These are phyloP conservation scores for Blastocystis sp. DNA, from an alignment of 352 stramenopile species.

Conservation along the genomic window DNA sequence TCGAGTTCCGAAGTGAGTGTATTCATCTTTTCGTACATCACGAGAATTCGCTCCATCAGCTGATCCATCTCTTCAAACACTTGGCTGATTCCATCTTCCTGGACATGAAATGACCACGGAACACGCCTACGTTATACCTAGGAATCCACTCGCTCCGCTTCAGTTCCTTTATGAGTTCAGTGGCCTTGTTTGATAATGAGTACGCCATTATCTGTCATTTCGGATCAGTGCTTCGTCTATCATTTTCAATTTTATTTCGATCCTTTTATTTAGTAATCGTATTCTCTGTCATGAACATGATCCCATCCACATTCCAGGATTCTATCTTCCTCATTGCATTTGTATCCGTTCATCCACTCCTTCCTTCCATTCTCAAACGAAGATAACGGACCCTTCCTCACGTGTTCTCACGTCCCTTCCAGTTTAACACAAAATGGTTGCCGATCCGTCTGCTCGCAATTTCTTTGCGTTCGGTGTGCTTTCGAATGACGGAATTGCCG, in stretches of 20 bases:
- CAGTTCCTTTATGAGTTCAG: constrained; percentile 35
- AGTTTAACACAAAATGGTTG: too few species aligned
- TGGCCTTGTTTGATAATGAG: constrained; percentile 12
- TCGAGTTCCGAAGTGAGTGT: neutral
- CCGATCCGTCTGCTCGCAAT: neutral
- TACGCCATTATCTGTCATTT: neutral
- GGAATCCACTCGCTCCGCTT: constrained; percentile 43
- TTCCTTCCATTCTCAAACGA: too few species aligned
- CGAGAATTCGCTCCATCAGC: neutral
- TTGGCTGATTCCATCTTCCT: constrained; percentile 36
- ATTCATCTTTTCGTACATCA: constrained; percentile 24
- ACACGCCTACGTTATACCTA: neutral
- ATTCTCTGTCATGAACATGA: too few species aligned
- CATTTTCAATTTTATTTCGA: neutral
- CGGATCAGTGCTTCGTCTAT: neutral
- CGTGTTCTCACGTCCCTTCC: too few species aligned
- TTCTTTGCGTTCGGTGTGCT: constrained; percentile 17
- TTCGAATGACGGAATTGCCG: neutral
- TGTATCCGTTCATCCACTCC: too few species aligned
- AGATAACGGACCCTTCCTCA: too few species aligned
- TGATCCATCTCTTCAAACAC: constrained; percentile 42
- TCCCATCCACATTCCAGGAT: too few species aligned
- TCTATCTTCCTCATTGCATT: too few species aligned
- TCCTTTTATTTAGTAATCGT: neutral
- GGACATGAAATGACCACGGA: neutral